These are phyloP conservation scores for Moricandia moricandioides DNA, from an alignment of 345 rosid genomes.

Conservation along the genomic window DNA sequence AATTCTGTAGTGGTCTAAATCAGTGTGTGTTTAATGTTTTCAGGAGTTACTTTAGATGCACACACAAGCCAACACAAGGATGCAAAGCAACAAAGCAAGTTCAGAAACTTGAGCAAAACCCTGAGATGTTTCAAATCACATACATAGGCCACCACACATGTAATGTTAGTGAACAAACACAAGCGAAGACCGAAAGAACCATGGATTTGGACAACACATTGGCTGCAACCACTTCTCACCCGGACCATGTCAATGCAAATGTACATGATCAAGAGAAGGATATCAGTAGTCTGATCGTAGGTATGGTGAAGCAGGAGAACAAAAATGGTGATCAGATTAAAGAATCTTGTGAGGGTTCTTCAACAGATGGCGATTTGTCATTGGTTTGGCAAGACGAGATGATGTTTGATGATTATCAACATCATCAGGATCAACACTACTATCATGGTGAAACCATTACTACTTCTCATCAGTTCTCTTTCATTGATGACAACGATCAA, in stretches of 20 bases:
- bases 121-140: constrained; percentile 50
- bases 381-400: constrained; percentile 29
- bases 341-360: constrained; percentile 23
- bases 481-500: constrained; percentile 26
- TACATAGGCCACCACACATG: constrained; percentile 73
- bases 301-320: constrained; percentile 21
- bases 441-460: constrained; percentile 16
- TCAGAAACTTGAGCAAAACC: constrained; percentile 55
- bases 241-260: constrained; percentile 11
- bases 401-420: constrained; percentile 31
- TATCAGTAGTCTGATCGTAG: constrained; percentile 6
- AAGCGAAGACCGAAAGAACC: constrained; percentile 6
- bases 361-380: constrained; percentile 22
- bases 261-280: constrained; percentile 26
- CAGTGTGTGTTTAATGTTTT: constrained; percentile 15
- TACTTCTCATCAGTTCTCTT: constrained; percentile 18
- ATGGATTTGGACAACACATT: constrained; percentile 20
- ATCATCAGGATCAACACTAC: constrained; percentile 8
- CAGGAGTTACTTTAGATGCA: constrained; percentile 92
- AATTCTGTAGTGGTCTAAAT: constrained; percentile 10
- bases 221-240: background rate
- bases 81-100: constrained; percentile 77
- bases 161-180: constrained; percentile 25
- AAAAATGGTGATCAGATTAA: constrained; percentile 18
- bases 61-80: constrained; percentile 63